Base-by-base conservation (phyloP, 2,329 filamentous ascomycete genomes). In the Scortechinia acanthostroma region DNA sequence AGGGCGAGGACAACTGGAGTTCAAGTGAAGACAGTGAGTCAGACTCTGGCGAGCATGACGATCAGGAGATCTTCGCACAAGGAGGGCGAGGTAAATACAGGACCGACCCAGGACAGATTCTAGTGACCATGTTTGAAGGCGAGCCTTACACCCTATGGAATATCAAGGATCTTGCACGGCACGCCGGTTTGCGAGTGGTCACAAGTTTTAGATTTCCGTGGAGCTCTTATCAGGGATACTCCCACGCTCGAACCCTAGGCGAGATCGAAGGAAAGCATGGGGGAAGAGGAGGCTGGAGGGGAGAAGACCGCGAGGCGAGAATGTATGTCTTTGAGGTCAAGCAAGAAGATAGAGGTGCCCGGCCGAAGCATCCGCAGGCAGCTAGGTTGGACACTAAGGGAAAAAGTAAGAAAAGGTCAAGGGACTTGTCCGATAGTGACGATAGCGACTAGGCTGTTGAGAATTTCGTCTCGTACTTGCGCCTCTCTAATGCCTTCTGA, bases 311-410 rank as follows among this genome's bases (percentile, higher is more conserved):
- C 6, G 17, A 40, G 14, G 35, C 35, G 13, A 10, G 35, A 6
- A 40, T 40, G 35, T 40, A 40, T 40, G 35, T 19, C 35, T 40
- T 40, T 40, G 35, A 40, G 17, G 10, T 40, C 17, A 40, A 40
- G 20, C 10, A 10, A 10, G 35, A 40, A 10, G 10, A 30, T n/a
- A n/a, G 10, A 30, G n/a, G 10, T 10, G 25, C 25, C n/a, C 25
- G n/a, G n/a, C n/a, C n/a, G 10, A 30, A 30, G 25, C 10, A 10
- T 10, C 10, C 10, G 10, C 10, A 10, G 10, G n/a, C 10, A 10
- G 25, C 25, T 10, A n/a, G n/a, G n/a, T n/a, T n/a, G n/a, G n/a
- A n/a, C n/a, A n/a, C n/a, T n/a, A n/a, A n/a, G n/a, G n/a, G n/a
- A n/a, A n/a, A n/a, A n/a, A n/a, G n/a, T n/a, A 30, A 30, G 25